Percentiles rank a stretch among this genome's conserved stretches.
Evolutionary conservation across 2,329 filamentous ascomycete species (phyloP).

Genomic region (Beauveria sp.): DNA sequence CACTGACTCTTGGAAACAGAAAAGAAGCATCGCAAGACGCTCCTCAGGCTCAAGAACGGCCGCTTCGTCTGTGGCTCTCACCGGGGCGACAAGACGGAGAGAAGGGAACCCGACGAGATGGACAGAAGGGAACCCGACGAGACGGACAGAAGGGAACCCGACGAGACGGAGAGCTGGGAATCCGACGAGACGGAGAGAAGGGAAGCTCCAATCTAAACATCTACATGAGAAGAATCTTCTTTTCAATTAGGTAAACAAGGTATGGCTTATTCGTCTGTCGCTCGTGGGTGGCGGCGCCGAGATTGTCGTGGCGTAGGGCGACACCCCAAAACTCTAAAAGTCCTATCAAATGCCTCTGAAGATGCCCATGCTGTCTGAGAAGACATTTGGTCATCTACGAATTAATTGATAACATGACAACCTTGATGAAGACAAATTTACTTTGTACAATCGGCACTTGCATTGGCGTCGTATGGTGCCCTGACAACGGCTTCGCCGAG

Average conservation of each 20-base stretch:
- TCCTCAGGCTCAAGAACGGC: neutral
- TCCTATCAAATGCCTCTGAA: too few relatives aligned
- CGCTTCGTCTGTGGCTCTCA: conserved; percentile 4
- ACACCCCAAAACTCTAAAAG: too few relatives aligned
- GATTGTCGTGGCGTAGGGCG: too few relatives aligned
- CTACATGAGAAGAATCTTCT: neutral
- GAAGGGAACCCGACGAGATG: too few relatives aligned
- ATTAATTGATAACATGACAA: too few relatives aligned
- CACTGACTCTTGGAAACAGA: neutral
- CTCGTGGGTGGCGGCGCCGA: too few relatives aligned
- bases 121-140: neutral
- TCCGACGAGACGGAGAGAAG: neutral
- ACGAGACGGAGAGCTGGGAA: too few relatives aligned
- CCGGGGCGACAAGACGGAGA: neutral
- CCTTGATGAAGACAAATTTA: neutral
- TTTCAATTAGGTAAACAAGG: too few relatives aligned
- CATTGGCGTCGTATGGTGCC: neutral
- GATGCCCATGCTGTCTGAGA: neutral
- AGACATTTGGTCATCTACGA: neutral
- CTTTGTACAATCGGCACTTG: neutral
- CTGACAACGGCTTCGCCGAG: neutral
- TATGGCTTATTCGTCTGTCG: too few relatives aligned
- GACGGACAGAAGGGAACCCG: neutral
- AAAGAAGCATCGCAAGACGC: too few relatives aligned
- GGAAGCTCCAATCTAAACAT: too few relatives aligned